phyloP scores from a whole-genome alignment of 23 red algal species.

The Chondrus crispus region DNA sequence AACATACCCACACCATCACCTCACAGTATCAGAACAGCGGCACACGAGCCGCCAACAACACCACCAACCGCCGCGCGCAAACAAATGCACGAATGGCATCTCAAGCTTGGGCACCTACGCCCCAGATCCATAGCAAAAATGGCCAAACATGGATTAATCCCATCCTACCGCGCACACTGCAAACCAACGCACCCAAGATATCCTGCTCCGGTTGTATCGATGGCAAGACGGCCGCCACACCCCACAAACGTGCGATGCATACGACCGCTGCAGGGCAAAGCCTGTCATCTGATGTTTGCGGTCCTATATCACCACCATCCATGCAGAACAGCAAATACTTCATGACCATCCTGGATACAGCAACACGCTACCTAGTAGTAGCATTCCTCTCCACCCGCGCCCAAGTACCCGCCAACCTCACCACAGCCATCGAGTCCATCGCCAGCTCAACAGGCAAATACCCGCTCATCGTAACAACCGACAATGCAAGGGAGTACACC shows the following conservation, averaged over 20 bases:
- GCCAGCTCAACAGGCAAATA: neutral
- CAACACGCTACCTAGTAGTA: neutral
- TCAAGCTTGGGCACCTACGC: neutral
- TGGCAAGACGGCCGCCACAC: neutral
- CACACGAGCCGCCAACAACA: too few species aligned
- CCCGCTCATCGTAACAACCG: neutral
- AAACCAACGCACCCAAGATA: neutral
- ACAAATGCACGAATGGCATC: neutral
- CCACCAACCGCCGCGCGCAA: too few species aligned
- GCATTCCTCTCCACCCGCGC: neutral
- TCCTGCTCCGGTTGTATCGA: neutral
- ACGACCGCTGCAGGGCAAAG: neutral
- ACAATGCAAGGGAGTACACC: conserved; percentile 9
- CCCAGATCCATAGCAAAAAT: neutral
- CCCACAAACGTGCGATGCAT: neutral
- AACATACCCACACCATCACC: too few species aligned
- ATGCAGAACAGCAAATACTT: neutral
- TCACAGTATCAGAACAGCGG: too few species aligned
- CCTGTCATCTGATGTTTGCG: neutral
- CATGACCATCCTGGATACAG: neutral
- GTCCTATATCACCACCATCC: neutral
- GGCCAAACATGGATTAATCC: neutral
- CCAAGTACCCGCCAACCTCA: neutral
- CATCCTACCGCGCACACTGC: neutral
- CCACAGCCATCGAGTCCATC: too few species aligned